Conservation (phyloP, 495 filamentous ascomycete species). For the Hypoxylon fragiforme region DNA sequence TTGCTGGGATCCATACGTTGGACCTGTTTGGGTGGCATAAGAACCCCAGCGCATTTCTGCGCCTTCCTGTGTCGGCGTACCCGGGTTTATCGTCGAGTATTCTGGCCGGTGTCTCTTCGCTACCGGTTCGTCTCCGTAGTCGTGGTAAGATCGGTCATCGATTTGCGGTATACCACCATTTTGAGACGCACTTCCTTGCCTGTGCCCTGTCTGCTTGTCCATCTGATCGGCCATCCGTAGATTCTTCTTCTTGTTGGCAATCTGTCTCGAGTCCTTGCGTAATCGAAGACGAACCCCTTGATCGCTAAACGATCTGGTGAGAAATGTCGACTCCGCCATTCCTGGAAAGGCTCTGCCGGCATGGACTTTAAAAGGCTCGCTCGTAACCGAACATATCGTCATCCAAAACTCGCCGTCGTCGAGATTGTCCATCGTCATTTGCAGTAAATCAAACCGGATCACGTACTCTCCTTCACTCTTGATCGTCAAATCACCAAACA, state of each 20-base stretch:
- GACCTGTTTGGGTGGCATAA: slow-evolving; percentile 26
- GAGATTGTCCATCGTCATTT: slow-evolving; percentile 59
- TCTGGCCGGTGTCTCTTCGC: slow-evolving; percentile 36
- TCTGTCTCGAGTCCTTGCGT: slow-evolving; percentile 70
- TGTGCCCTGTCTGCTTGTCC: slow-evolving; percentile 30
- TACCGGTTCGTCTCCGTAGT: slow-evolving; percentile 34
- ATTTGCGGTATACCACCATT: slow-evolving; percentile 33
- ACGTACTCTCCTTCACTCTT: slow-evolving; percentile 77
- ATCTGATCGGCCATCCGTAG: slow-evolving; percentile 31
- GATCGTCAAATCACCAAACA: slow-evolving; percentile 93
- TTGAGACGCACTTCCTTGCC: slow-evolving; percentile 24
- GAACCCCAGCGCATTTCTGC: slow-evolving; percentile 36
- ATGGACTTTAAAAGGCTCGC: slow-evolving; percentile 75
- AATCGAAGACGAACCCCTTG: slow-evolving; percentile 90
- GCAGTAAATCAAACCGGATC: slow-evolving; percentile 84
- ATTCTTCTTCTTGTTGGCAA: slow-evolving; percentile 50
- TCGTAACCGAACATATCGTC: slow-evolving; percentile 67
- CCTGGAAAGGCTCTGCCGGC: slow-evolving; percentile 81
- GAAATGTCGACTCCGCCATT: slow-evolving; percentile 85
- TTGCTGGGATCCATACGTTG: slow-evolving; percentile 26
- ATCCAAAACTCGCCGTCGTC: slow-evolving; percentile 53
- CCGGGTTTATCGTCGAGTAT: slow-evolving; percentile 30
- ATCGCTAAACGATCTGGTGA: slow-evolving; percentile 92
- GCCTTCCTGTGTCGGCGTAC: slow-evolving; percentile 32
- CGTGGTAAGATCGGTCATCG: slow-evolving; percentile 35